Percentiles rank a stretch among this genome's conserved stretches.
Evolutionary conservation across 768 basidiomycete genomes (phyloP).

Genomic region (Kwoniella newhampshirensis): DNA sequence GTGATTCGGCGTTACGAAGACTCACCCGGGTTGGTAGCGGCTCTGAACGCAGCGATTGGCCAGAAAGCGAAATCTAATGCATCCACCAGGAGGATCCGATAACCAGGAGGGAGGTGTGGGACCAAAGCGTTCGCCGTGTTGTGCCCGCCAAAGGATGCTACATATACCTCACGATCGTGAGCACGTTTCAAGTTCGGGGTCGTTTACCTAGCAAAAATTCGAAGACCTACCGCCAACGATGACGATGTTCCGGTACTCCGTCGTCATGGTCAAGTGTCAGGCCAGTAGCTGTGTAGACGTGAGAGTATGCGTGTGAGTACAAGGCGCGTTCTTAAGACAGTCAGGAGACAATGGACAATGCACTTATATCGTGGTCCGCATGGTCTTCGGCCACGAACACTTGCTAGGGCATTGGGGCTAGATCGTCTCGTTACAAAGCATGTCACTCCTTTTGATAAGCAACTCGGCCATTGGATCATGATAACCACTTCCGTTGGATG

Average conservation of each 20-base stretch:
- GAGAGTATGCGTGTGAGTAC: no score
- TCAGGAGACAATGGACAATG: no score
- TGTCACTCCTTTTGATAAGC: no score
- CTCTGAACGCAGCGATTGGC: conserved; percentile 42
- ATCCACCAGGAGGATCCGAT: conserved; percentile 49
- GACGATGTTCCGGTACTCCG: conserved; percentile 43
- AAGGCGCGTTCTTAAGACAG: no score
- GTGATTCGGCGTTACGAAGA: neutral
- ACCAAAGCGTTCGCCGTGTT: conserved; percentile 34
- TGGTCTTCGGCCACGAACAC: no score
- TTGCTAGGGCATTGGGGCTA: no score
- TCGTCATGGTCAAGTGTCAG: conserved; percentile 16
- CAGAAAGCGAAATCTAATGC: conserved; percentile 35
- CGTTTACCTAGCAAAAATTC: neutral
- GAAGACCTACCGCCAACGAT: conserved; percentile 46
- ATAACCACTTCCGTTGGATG: no score
- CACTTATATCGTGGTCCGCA: no score
- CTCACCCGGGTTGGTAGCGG: conserved; percentile 44
- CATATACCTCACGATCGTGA: neutral
- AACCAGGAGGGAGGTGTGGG: conserved; percentile 23
- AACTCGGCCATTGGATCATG: no score
- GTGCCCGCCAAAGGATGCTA: conserved; percentile 42
- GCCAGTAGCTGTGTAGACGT: no score
- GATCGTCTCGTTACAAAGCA: no score
- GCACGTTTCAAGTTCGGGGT: neutral